phyloP scores from a whole-genome alignment of 2,329 filamentous ascomycete genomes.

The Phialophora tarda region DNA sequence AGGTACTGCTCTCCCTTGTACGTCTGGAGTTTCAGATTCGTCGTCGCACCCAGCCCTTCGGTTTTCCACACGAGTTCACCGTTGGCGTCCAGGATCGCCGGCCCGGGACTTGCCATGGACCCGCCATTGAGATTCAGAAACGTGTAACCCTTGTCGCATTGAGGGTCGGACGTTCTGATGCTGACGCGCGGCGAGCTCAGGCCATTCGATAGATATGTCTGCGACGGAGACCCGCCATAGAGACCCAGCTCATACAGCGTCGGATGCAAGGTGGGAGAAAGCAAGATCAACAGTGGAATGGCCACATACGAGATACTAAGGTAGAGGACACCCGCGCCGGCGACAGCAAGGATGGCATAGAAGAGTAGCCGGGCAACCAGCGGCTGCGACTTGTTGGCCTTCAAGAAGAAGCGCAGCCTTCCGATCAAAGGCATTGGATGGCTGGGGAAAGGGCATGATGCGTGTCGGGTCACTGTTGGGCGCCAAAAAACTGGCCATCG shows the following conservation, averaged over 20 bases:
- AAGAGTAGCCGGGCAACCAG: conserved; percentile 12
- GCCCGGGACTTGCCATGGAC: conserved; percentile 45
- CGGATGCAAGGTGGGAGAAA: conserved; percentile 28
- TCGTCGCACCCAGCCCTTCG: conserved; percentile 46
- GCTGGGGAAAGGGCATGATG: conserved; percentile 11
- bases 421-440: conserved; percentile 7
- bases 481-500: neutral
- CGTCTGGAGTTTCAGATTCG: conserved; percentile 54
- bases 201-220: conserved; percentile 29
- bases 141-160: conserved; percentile 50
- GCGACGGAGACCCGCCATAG: conserved; percentile 29
- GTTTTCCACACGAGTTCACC: conserved; percentile 56
- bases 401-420: neutral
- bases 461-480: neutral
- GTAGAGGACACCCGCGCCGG: conserved; percentile 14
- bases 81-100: conserved; percentile 53
- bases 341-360: conserved; percentile 4
- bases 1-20: conserved; percentile 54
- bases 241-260: conserved; percentile 30
- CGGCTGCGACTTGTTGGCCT: conserved; percentile 21
- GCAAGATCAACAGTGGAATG: conserved; percentile 24
- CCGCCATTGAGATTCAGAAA: conserved; percentile 50
- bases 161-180: conserved; percentile 37
- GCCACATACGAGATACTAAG: conserved; percentile 15
- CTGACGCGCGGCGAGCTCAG: conserved; percentile 35